Evolutionary conservation across 768 basidiomycete genomes (phyloP), one percentile per base, ranked within the genome.

Genomic region (Neoboletus subvelutipes): DNA sequence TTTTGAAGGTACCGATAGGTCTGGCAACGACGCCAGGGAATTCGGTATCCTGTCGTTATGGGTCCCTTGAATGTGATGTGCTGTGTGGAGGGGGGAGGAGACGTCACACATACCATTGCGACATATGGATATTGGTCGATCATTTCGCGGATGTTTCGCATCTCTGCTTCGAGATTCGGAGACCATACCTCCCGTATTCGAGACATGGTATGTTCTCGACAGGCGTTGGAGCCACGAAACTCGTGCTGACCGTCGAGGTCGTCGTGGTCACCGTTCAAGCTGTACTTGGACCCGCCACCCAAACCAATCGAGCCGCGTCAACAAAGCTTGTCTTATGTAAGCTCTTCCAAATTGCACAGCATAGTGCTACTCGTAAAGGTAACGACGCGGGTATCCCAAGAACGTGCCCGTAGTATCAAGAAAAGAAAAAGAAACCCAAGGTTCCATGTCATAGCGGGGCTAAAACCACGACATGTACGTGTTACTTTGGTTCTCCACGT

Each of bases 11-110:
- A 6, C 97, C 97, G 66, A 99, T 96, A 3, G 97, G 97, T 20
- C 97, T 84, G 4, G 96, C 97, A 54, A 99, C 97, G 42, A 98
- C 94, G 10, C 97, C 97, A 34, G 97, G 97, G 73, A 98, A 98
- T 71, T 99, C 97, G 52, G 97, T 98, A 73, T 99, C 96, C 96
- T 98, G 72, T 45, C 34, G 52, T 18, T 28, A 34, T 22, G 57
- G 52, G n/a, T 29, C 47, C 42, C 20, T 45, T 20, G 40, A 50
- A 52, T 52, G 40, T 45, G 41, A 43, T 41, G 48, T 36, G 59
- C 60, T 34, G 39, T 20, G 54, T 49, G 9, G 2, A 24, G 17
- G 22, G 34, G 36, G 33, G 24, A 45, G 52, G 60, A 54, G 52
- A 59, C 64, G 13, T 47, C 67, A 80, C 52, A 59, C 61, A 80